phyloP scores from a whole-genome alignment of 371 early-diverging fungal genomes.

The Mucor plumbeus region DNA sequence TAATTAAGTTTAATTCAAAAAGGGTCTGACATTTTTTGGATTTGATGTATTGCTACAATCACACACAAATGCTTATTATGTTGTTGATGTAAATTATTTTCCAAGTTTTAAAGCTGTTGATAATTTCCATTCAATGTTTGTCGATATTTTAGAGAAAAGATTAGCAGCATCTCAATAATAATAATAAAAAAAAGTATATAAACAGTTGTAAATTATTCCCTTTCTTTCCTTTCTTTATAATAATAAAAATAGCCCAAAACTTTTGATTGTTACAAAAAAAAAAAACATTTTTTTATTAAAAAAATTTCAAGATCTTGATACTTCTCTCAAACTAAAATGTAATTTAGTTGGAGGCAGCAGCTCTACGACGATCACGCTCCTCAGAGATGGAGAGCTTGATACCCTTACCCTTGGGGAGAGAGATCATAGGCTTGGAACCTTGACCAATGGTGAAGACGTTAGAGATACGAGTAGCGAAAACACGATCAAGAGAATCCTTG shows the following conservation, averaged over 20 bases:
- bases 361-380: conserved; percentile 93
- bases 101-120: conserved; percentile 41
- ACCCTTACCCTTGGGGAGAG: conserved; percentile 63
- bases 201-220: conserved; percentile 10
- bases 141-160: conserved; percentile 27
- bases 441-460: conserved; percentile 95
- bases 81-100: conserved; percentile 58
- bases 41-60: conserved; percentile 54
- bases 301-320: background rate
- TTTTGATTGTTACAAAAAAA: background rate
- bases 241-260: too few relatives aligned
- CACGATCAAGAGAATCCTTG: conserved; percentile 88
- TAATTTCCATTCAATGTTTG: conserved; percentile 35
- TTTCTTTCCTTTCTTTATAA: background rate
- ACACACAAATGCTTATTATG: conserved; percentile 34
- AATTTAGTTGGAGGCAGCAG: conserved; percentile 50
- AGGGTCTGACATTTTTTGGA: conserved; percentile 57
- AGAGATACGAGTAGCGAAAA: conserved; percentile 90
- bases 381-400: conserved; percentile 64
- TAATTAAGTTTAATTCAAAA: conserved; percentile 5
- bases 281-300: background rate
- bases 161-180: conserved; percentile 4
- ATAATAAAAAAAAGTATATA: conserved; percentile 3
- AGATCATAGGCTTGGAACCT: conserved; percentile 81
- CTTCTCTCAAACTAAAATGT: background rate